Conservation (phyloP, 1,139 yeast species). For the Meyerozyma athensensis region DNA sequence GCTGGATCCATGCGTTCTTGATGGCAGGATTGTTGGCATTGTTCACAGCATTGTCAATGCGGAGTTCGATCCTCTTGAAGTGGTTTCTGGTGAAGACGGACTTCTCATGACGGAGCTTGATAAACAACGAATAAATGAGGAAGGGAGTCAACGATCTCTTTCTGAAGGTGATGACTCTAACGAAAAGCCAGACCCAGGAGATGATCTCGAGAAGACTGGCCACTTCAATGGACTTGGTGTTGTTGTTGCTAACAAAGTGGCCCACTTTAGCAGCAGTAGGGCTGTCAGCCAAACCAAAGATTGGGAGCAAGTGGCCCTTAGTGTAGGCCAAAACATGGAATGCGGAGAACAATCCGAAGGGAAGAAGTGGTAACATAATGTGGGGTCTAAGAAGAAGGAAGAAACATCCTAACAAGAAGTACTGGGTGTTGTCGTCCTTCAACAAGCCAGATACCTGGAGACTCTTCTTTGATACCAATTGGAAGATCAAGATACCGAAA, state of each 20-base stretch:
- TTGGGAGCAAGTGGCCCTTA: constrained; percentile 65
- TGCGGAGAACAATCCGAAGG: constrained; percentile 63
- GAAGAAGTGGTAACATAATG: constrained; percentile 52
- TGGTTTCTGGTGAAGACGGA: constrained; percentile 70
- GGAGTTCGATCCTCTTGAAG: constrained; percentile 66
- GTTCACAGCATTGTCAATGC: constrained; percentile 60
- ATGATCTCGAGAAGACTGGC: constrained; percentile 70
- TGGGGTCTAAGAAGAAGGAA: constrained; percentile 56
- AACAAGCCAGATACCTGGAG: constrained; percentile 17
- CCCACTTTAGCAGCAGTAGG: constrained; percentile 41
- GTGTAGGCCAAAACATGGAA: constrained; percentile 71
- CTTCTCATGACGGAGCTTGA: constrained; percentile 75
- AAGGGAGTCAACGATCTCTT: constrained; percentile 61
- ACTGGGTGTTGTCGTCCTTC: constrained; percentile 67
- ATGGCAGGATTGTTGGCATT: constrained; percentile 21
- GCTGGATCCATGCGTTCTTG: constrained; percentile 56
- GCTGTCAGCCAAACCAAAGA: constrained; percentile 44
- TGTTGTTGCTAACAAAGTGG: constrained; percentile 55
- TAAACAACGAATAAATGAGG: constrained; percentile 55
- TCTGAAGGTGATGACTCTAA: constrained; percentile 59
- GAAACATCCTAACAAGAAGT: constrained; percentile 50
- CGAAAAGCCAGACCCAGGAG: constrained; percentile 44
- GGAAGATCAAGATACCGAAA: constrained; percentile 73
- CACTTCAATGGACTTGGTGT: constrained; percentile 64
- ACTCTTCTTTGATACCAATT: constrained; percentile 36